Percentiles rank a stretch among this genome's conserved stretches.
phyloP scores from a whole-genome alignment of 2,329 filamentous ascomycete species.

The Monilinia aucupariae region DNA sequence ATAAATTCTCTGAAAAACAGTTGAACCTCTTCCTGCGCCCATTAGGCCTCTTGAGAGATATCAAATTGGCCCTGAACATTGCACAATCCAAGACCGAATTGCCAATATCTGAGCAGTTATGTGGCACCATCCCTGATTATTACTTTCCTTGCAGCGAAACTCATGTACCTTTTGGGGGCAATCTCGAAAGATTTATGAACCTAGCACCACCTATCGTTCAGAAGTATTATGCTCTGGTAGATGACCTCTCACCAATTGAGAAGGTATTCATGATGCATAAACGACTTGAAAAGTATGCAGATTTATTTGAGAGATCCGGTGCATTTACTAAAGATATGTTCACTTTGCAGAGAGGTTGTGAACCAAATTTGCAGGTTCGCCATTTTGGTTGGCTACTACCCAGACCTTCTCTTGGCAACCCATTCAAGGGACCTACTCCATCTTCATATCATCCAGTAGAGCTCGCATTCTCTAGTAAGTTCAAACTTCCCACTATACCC shows the following conservation, averaged over 20 bases:
- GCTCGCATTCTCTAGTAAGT: conserved; percentile 12
- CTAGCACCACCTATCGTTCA: background rate
- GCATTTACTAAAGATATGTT: background rate
- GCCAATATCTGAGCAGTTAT: background rate
- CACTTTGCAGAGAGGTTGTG: background rate
- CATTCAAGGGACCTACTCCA: background rate
- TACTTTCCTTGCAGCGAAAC: conserved; percentile 8
- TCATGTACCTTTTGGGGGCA: background rate
- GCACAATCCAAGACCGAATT: background rate
- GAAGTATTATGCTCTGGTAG: background rate
- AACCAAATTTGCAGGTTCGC: background rate
- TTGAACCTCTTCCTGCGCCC: conserved; percentile 4
- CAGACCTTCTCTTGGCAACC: conserved; percentile 6
- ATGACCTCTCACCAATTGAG: background rate
- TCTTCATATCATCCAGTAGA: conserved; percentile 11
- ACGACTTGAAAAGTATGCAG: background rate
- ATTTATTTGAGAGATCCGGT: background rate
- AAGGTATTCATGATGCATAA: conserved; percentile 12
- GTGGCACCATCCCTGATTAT: background rate
- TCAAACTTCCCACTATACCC: background rate
- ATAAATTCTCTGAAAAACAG: background rate
- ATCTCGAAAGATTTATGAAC: background rate
- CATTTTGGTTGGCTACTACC: conserved; percentile 14
- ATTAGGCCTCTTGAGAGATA: conserved; percentile 1
- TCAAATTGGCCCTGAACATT: background rate